Conservation (phyloP, 2,329 filamentous ascomycete species). For the Plectosphaerella sp. region DNA sequence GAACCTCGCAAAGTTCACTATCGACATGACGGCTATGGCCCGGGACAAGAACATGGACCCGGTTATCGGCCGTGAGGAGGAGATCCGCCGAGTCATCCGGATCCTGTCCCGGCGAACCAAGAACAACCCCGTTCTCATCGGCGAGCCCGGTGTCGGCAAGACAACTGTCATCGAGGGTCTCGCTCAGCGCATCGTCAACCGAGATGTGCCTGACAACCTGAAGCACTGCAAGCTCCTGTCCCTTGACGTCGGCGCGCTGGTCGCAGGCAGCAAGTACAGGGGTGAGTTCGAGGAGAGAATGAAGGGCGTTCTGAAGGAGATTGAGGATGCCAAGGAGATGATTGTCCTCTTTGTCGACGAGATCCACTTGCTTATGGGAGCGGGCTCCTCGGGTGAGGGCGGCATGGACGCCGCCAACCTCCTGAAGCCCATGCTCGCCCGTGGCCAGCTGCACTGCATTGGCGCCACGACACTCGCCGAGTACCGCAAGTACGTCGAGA, state of each 20-base stretch:
- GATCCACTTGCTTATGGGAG: conserved; percentile 97
- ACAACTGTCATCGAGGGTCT: conserved; percentile 96
- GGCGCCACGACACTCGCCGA: conserved; percentile 93
- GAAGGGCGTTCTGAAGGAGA: conserved; percentile 98
- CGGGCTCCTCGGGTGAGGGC: conserved; percentile 88
- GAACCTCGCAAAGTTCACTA: conserved; percentile 96
- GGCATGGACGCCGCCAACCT: conserved; percentile 99
- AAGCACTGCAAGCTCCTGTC: conserved; percentile 92
- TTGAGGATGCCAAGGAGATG: conserved; percentile 89
- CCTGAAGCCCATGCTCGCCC: conserved; percentile 95
- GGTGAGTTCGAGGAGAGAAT: conserved; percentile 99
- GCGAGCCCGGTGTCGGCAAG: conserved; percentile 97
- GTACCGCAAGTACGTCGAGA: conserved; percentile 98
- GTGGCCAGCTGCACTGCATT: conserved; percentile 95
- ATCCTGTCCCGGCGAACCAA: conserved; percentile 92
- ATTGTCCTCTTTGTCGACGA: conserved; percentile 98
- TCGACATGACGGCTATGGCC: conserved; percentile 96
- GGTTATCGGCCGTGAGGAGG: conserved; percentile 93
- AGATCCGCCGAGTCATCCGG: conserved; percentile 86
- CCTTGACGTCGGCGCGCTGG: conserved; percentile 88
- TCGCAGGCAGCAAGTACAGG: conserved; percentile 96
- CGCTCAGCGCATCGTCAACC: conserved; percentile 91
- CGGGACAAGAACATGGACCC: conserved; percentile 97
- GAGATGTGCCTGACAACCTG: conserved; percentile 92
- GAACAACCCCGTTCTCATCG: conserved; percentile 97